phyloP scores from a whole-genome alignment of 331 rosid species.

The Cydonia oblonga region DNA sequence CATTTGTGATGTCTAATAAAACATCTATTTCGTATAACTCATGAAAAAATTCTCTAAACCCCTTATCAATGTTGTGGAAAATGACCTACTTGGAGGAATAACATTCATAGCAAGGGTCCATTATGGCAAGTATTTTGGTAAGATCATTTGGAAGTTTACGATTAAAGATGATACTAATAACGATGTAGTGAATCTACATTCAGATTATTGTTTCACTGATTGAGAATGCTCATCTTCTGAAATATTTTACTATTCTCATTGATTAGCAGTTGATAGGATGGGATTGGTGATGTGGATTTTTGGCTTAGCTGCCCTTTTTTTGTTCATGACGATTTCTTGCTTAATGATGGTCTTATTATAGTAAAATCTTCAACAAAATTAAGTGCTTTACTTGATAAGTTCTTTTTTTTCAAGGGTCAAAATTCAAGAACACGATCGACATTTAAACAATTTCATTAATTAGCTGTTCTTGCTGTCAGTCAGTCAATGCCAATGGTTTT shows the following conservation, averaged over 20 bases:
- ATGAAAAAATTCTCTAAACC: conserved; percentile 36
- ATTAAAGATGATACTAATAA: no score
- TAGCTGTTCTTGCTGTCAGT: background rate
- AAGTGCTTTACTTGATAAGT: background rate
- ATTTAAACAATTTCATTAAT: background rate
- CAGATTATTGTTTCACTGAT: no score
- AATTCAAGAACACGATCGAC: background rate
- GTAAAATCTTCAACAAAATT: background rate
- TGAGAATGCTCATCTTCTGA: no score
- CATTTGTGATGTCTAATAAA: no score
- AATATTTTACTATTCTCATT: no score
- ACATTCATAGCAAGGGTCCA: conserved; percentile 61
- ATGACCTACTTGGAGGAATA: conserved; percentile 40
- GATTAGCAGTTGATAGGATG: background rate
- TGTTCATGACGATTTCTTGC: background rate
- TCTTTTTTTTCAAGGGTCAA: background rate
- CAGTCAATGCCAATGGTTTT: background rate
- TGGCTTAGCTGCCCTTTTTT: conserved; percentile 1
- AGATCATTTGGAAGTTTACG: no score
- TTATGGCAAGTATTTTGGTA: conserved; percentile 13
- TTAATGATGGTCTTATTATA: background rate
- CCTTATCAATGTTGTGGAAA: conserved; percentile 31
- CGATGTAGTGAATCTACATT: no score
- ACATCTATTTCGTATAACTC: conserved; percentile 51
- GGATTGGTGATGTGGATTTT: background rate